A percentile compares a stretch with the other conserved stretches of the same genome.
Conservation (phyloP, 2,329 filamentous ascomycete genomes). For the Trichophaea hybrida region DNA sequence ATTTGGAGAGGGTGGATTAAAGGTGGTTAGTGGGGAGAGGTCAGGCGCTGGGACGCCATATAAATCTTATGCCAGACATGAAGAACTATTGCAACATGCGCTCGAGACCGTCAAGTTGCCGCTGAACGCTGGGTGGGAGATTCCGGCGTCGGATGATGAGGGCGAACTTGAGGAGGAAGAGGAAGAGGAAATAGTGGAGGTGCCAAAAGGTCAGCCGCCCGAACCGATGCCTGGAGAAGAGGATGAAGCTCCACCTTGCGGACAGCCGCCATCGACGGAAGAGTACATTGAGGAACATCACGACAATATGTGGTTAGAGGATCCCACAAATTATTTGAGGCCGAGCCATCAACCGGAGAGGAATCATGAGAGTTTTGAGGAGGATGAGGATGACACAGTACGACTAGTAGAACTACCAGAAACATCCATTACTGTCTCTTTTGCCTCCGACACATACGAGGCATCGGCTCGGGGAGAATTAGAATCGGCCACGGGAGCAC, state of each 20-base stretch:
- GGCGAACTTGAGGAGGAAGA: neutral
- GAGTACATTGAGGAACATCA: constrained; percentile 1
- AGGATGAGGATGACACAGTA: neutral
- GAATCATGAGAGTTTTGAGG: neutral
- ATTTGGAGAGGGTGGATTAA: constrained; percentile 30
- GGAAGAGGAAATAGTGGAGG: neutral
- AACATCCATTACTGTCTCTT: neutral
- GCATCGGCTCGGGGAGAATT: neutral
- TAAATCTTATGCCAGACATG: neutral
- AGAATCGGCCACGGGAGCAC: neutral
- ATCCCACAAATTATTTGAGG: neutral
- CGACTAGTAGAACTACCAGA: neutral
- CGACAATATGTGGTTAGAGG: neutral
- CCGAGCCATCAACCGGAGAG: neutral
- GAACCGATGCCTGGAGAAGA: neutral
- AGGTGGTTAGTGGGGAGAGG: neutral
- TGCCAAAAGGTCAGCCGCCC: neutral
- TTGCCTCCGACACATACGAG: neutral
- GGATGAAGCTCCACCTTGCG: neutral
- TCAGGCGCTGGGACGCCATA: neutral
- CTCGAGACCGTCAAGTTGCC: neutral
- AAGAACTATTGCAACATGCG: neutral
- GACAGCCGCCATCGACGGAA: neutral
- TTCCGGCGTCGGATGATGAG: constrained; percentile 2
- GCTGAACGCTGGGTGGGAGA: neutral